Percentiles rank a stretch among this genome's conserved stretches.
Evolutionary conservation across 345 rosid species (phyloP).

Genomic region (Carallia pectinifolia): DNA sequence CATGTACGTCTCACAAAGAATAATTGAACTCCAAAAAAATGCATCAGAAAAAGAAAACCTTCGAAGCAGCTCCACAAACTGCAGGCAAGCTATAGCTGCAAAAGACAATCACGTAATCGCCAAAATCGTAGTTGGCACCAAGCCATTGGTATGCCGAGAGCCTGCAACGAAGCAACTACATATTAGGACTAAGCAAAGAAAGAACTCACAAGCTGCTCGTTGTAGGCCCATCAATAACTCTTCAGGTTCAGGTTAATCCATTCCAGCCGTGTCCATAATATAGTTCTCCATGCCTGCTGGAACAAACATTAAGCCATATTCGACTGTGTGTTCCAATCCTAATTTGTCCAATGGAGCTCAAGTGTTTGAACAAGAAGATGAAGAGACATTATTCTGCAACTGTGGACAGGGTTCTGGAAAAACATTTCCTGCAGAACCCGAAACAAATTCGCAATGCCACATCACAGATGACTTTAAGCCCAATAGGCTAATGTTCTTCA

Average conservation of each 20-base stretch:
- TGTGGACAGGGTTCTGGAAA: constrained; percentile 67
- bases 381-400: constrained; percentile 46
- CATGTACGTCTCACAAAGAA: not conserved
- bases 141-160: not conserved
- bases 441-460: constrained; percentile 85
- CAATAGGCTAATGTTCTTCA: constrained; percentile 62
- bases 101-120: not conserved
- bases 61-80: not conserved
- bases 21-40: not conserved
- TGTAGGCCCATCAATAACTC: not conserved
- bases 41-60: not conserved
- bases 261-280: not conserved
- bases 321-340: not conserved
- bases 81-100: constrained; percentile 1
- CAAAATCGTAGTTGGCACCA: not conserved
- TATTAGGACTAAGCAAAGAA: not conserved
- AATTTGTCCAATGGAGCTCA: constrained; percentile 13
- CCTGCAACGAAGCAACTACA: not conserved
- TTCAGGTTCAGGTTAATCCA: not conserved
- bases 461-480: constrained; percentile 46
- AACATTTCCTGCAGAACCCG: constrained; percentile 59
- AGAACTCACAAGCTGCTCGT: not conserved
- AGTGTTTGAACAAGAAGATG: constrained; percentile 41
- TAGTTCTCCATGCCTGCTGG: constrained; percentile 3
- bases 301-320: not conserved